These are phyloP conservation scores for Tricholoma matsutake DNA, from an alignment of 768 basidiomycete genomes.

Conservation along the genomic window DNA sequence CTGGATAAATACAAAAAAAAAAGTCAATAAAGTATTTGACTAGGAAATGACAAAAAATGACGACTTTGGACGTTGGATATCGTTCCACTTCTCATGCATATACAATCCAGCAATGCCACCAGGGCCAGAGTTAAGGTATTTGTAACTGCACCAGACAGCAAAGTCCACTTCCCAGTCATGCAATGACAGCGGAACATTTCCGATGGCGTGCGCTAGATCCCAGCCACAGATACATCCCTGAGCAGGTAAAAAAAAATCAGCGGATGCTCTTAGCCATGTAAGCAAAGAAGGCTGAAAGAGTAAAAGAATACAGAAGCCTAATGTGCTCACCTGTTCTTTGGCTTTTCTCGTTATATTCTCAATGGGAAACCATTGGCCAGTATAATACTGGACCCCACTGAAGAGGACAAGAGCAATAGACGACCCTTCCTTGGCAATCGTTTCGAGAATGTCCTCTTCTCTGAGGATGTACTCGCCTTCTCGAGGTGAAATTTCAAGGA, in stretches of 20 bases:
- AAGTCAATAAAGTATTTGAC: slow-evolving; percentile 8
- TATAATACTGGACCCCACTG: slow-evolving; percentile 95
- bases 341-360: slow-evolving; percentile 78
- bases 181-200: slow-evolving; percentile 86
- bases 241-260: slow-evolving; percentile 18
- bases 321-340: slow-evolving; percentile 65
- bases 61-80: slow-evolving; percentile 60
- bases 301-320: slow-evolving; percentile 12
- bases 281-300: slow-evolving; percentile 9
- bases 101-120: slow-evolving; percentile 97
- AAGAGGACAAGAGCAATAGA: slow-evolving; percentile 90
- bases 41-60: slow-evolving; percentile 21
- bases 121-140: slow-evolving; percentile 94
- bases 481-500: slow-evolving; percentile 79
- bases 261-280: slow-evolving; percentile 1
- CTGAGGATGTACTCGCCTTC: slow-evolving; percentile 82
- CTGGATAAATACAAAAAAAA: slow-evolving; percentile 51
- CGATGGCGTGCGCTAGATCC: slow-evolving; percentile 94
- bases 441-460: slow-evolving; percentile 82
- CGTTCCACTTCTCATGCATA: slow-evolving; percentile 81
- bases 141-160: slow-evolving; percentile 99
- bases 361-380: slow-evolving; percentile 94
- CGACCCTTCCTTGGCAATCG: slow-evolving; percentile 67
- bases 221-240: slow-evolving; percentile 94
- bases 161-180: slow-evolving; percentile 97